These are phyloP conservation scores for Echites panduratus DNA, from an alignment of 257 asterid genomes.

Conservation along the genomic window DNA sequence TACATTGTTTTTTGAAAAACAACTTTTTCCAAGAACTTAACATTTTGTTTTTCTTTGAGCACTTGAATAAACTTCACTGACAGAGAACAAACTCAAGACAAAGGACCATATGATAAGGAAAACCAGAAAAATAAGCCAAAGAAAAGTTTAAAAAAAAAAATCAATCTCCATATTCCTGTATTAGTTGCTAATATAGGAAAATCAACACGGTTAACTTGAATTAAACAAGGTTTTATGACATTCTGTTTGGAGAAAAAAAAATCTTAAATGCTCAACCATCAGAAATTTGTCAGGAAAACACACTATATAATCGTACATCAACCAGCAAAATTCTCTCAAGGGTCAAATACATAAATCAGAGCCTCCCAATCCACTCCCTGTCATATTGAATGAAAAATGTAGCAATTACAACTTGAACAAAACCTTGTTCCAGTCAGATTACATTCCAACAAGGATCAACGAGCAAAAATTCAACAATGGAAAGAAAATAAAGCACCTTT, in stretches of 20 bases:
- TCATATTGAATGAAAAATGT: neutral
- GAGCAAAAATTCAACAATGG: neutral
- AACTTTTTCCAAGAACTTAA: too few species aligned
- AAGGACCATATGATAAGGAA: neutral
- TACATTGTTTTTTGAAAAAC: neutral
- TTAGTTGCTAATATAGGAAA: neutral
- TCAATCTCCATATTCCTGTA: neutral
- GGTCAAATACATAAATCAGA: neutral
- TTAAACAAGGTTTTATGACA: neutral
- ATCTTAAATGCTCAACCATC: neutral
- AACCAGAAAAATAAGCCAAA: neutral
- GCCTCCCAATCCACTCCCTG: neutral
- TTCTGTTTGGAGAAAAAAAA: neutral
- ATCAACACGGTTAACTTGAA: neutral
- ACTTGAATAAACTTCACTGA: neutral
- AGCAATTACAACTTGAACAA: neutral
- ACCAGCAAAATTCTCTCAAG: neutral
- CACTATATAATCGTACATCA: neutral
- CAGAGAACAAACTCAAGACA: neutral
- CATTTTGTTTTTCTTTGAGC: too few species aligned
- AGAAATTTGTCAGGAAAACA: neutral
- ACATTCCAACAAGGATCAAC: neutral
- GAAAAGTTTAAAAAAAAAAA: neutral
- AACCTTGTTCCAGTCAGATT: neutral
- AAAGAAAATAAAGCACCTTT: constrained; percentile 49